Evolutionary conservation across 345 rosid species (phyloP), one percentile per base, ranked within the genome.

Genomic region (Noccaea caerulescens): DNA sequence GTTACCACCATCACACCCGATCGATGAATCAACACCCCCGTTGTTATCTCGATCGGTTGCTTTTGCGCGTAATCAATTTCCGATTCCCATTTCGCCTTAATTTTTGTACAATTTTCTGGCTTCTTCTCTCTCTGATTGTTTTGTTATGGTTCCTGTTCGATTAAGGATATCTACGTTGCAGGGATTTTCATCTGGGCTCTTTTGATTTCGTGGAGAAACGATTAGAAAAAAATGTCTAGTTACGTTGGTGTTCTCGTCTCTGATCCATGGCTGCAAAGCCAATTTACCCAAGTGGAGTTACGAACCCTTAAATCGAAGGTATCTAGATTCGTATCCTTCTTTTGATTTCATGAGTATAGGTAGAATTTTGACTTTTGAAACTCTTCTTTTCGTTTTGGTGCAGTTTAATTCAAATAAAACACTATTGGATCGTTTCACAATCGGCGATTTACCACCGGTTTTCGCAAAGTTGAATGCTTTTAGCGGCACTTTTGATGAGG

Each of bases 261-360:
- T 78, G 99, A 94, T 91, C 92, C 88, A 76, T 84, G 89, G 98
- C 89, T 94, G 64, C 99, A 94, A 53, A 84, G 99, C 79, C 97
- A 94, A 76, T 94, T 94, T 88, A 94, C 99, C 55, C 99, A 94
- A 82, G 99, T 95, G n/a, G 96, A 95, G 79, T 82, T 92, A 12
- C 98, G 98, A 10, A 84, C 93, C 45, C 97, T 95, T 47, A 95
- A 95, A 82, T 88, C 99, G 55, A 87, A 85, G 92, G 98, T 91
- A 64, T 70, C 37, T 58, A 3, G 0, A 62, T 45, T 6, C 4
- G 14, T 0, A 44, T 65, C 52, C 45, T 50, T 47, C 43, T 20
- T 23, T 44, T 60, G 43, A 56, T 47, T 46, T 46, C 13, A 10
- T 1, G 38, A 66, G 30, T 56, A 60, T 66, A 36, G 7, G 3